A percentile compares a stretch with the other conserved stretches of the same genome.
These are phyloP conservation scores for Penicillium sp. DNA, from an alignment of 2,329 filamentous ascomycete genomes.

Conservation along the genomic window DNA sequence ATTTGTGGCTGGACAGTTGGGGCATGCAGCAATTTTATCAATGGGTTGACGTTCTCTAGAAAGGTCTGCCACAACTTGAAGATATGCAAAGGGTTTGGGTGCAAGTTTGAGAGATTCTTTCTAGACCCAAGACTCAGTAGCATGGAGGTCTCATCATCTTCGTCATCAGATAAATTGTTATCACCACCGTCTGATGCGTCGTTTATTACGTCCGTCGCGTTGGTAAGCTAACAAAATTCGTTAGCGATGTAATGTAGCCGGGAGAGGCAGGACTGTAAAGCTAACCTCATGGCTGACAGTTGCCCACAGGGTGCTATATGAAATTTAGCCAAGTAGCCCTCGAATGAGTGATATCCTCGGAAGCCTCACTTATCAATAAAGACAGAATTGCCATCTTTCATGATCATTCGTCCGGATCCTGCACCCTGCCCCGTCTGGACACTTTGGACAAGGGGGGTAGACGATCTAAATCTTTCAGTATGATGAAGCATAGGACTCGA, in stretches of 20 bases:
- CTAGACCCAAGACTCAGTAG: slow-evolving; percentile 8
- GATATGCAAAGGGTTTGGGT: slow-evolving; percentile 25
- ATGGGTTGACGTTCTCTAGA: slow-evolving; percentile 56
- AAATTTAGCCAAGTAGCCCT: slow-evolving; percentile 1
- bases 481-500: not conserved
- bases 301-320: slow-evolving; percentile 23
- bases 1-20: slow-evolving; percentile 50
- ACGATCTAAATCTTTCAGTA: not conserved
- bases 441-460: not conserved
- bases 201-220: slow-evolving; percentile 24
- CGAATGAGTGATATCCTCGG: slow-evolving; percentile 3
- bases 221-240: slow-evolving; percentile 17
- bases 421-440: not conserved
- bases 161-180: slow-evolving; percentile 13
- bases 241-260: not conserved
- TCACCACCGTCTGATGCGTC: slow-evolving; percentile 13
- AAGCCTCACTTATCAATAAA: slow-evolving; percentile 31
- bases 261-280: not conserved
- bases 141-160: slow-evolving; percentile 16
- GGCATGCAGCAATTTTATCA: slow-evolving; percentile 76
- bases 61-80: slow-evolving; percentile 33
- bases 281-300: slow-evolving; percentile 27
- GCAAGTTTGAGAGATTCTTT: slow-evolving; percentile 12
- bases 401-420: slow-evolving; percentile 26
- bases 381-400: slow-evolving; percentile 28